Evolutionary conservation across 2,329 filamentous ascomycete genomes (phyloP), one percentile per base, ranked within the genome.

Genomic region (Thielaviopsis musarum): DNA sequence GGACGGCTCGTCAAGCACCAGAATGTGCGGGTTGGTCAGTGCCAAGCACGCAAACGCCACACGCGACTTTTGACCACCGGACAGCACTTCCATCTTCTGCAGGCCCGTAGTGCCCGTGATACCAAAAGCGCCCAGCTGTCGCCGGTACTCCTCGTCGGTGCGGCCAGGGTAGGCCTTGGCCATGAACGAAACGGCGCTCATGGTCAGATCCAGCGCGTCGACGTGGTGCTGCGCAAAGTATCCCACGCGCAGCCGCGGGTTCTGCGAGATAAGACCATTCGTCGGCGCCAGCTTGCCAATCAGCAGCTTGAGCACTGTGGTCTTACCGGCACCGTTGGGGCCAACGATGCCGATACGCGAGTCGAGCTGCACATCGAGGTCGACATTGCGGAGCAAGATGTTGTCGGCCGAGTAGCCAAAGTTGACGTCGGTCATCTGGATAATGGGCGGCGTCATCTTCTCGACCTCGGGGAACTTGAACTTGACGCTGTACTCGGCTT

Each of bases 151-250:
- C 72, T 98, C 93, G 70, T 98, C 93, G 9, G 88, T 88, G 70
- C 83, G 88, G 60, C 93, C 93, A 0, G 88, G 91, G 70, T 93
- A 97, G 56, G 77, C 85, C 72, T 88, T 91, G 30, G 93, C 82
- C 91, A 98, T 97, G 78, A 97, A 98, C 62, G 86, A 87, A 59
- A 98, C 93, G 26, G 93, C 89, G 66, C 87, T 93, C 64, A 82
- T 83, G 63, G 82, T 93, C 64, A 98, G 77, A 70, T 98, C 93
- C 54, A 98, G 78, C 13, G 91, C 91, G 70, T 98, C 93, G 64
- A 98, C 90, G 76, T 98, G 93, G 71, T 98, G 93, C 73, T 98
- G 93, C 3, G 93, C 93, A 69, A 98, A 98, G 81, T 94, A 98
- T 52, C 93, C 93, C 63, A 98, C 80, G 54, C 93, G 84, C 55